Conservation (phyloP, 2,329 filamentous ascomycete species). For the Chaetoscypha palmicola region DNA sequence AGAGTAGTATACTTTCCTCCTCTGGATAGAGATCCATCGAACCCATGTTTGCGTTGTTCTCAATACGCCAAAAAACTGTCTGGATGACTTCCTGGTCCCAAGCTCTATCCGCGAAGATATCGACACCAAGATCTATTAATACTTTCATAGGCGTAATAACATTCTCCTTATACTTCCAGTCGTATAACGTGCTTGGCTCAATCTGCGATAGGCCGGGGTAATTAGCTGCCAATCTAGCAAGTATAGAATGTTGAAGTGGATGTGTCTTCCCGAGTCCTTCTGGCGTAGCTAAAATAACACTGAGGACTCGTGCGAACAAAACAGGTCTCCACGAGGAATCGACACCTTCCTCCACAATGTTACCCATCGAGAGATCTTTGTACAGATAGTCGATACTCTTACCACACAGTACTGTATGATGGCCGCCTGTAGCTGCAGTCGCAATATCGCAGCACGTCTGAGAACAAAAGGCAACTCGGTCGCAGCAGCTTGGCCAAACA, state of each 20-base stretch:
- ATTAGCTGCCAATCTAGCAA: conserved; percentile 23
- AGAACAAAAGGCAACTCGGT: conserved; percentile 22
- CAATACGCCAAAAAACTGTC: conserved; percentile 24
- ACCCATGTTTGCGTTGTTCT: conserved; percentile 25
- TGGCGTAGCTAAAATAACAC: conserved; percentile 16
- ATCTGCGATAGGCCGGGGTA: conserved; percentile 13
- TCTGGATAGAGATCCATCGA: conserved; percentile 6
- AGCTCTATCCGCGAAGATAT: conserved; percentile 17
- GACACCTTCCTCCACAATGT: neutral
- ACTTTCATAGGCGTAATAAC: conserved; percentile 19
- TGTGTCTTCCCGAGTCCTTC: conserved; percentile 3
- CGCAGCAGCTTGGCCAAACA: conserved; percentile 17
- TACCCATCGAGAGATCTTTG: neutral
- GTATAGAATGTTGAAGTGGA: conserved; percentile 21
- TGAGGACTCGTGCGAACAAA: conserved; percentile 20
- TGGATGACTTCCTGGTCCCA: conserved; percentile 25
- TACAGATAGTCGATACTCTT: conserved; percentile 23
- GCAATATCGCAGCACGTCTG: conserved; percentile 17
- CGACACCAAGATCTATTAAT: conserved; percentile 21
- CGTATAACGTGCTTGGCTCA: conserved; percentile 1
- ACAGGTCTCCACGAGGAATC: conserved; percentile 15
- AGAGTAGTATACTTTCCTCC: neutral
- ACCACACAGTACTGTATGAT: conserved; percentile 23
- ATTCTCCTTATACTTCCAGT: conserved; percentile 25
- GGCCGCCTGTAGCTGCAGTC: conserved; percentile 5